Conservation (phyloP, 768 basidiomycete species). For the Boletus speciosus region DNA sequence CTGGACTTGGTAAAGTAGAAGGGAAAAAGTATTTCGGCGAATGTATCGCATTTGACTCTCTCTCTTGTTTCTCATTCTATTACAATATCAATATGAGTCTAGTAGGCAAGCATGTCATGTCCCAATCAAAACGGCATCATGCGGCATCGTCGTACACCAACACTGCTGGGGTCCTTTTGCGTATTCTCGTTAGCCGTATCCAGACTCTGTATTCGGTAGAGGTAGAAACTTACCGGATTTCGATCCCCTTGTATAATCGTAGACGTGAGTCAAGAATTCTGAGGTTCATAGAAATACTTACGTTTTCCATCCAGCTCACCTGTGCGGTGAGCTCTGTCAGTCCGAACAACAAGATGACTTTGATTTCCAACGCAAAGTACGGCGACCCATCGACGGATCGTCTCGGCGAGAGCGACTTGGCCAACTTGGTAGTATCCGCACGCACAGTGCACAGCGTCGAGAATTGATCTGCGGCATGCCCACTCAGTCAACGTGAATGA, state of each 20-base stretch:
- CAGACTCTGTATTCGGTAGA: not conserved
- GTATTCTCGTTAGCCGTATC: not conserved
- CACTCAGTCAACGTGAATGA: not conserved
- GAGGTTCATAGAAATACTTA: constrained; percentile 23
- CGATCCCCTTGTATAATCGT: constrained; percentile 28
- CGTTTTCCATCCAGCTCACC: constrained; percentile 49
- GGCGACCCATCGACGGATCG: constrained; percentile 19
- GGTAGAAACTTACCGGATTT: constrained; percentile 32
- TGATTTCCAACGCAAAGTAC: constrained; percentile 30
- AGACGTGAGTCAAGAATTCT: not conserved
- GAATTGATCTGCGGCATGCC: constrained; percentile 26
- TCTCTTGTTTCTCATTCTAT: not conserved
- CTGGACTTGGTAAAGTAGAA: too few relatives aligned
- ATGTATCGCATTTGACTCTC: not conserved
- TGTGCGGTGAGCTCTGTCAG: constrained; percentile 52
- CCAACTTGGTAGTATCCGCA: constrained; percentile 33
- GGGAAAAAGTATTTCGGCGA: too few relatives aligned
- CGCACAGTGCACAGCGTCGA: constrained; percentile 34
- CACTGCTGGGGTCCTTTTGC: constrained; percentile 26
- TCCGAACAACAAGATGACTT: constrained; percentile 48
- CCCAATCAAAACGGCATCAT: not conserved
- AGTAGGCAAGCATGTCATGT: not conserved
- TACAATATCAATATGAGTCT: not conserved
- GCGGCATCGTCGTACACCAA: constrained; percentile 28
- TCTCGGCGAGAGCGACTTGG: constrained; percentile 20